phyloP scores from a whole-genome alignment of 2,329 filamentous ascomycete genomes.

The Fusarium sp. region DNA sequence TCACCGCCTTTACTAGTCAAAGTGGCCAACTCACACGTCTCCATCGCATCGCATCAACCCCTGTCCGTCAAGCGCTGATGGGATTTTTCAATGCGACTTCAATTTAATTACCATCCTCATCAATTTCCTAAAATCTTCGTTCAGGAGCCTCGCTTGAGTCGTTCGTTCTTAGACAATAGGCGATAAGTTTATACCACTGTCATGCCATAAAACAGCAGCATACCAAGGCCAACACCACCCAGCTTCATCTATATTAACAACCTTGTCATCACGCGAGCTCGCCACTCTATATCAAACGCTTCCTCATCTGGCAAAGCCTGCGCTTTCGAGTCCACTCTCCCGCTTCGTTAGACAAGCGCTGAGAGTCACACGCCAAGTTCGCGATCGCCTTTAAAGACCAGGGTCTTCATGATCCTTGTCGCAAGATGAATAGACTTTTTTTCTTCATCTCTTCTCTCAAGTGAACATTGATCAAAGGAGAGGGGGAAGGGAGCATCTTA shows the following conservation, averaged over 20 bases:
- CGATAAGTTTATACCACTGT: constrained; percentile 16
- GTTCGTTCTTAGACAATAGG: constrained; percentile 21
- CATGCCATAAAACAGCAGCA: constrained; percentile 9
- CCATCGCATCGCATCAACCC: constrained; percentile 37
- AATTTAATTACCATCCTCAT: constrained; percentile 26
- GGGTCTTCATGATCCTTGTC: constrained; percentile 39
- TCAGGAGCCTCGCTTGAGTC: constrained; percentile 3
- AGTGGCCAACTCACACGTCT: constrained; percentile 31
- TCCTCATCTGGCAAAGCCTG: constrained; percentile 42
- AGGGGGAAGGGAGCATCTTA: neutral
- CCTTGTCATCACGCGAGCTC: constrained; percentile 34
- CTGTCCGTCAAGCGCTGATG: constrained; percentile 35
- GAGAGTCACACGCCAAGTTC: constrained; percentile 43
- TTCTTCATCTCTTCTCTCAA: neutral
- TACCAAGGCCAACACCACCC: constrained; percentile 9
- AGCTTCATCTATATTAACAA: constrained; percentile 9
- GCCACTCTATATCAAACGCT: constrained; percentile 36
- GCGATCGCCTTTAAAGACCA: constrained; percentile 35
- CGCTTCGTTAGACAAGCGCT: constrained; percentile 39
- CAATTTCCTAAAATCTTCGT: constrained; percentile 22
- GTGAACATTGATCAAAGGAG: constrained; percentile 1
- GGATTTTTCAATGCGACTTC: constrained; percentile 30
- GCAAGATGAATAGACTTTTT: neutral
- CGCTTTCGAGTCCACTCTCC: constrained; percentile 35
- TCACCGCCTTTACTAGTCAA: constrained; percentile 29